These are phyloP conservation scores for Turritis glabra DNA, from an alignment of 345 rosid species.

Conservation along the genomic window DNA sequence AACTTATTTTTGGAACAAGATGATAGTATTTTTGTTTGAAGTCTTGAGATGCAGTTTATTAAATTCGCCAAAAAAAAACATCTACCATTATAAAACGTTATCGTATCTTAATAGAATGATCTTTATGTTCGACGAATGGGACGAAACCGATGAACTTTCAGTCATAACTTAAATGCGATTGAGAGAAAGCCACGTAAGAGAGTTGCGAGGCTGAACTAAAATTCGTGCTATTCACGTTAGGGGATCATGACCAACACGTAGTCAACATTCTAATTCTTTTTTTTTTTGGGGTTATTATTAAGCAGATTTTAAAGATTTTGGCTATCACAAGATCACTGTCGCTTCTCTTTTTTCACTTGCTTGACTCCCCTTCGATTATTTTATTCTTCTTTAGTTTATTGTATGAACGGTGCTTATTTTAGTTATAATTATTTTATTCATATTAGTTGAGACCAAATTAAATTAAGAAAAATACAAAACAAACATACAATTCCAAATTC, in stretches of 20 bases:
- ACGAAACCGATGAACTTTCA: conserved; percentile 1
- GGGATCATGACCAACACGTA: conserved; percentile 35
- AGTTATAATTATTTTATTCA: neutral
- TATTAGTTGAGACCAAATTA: conserved; percentile 13
- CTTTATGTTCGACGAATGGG: conserved; percentile 17
- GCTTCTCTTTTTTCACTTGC: conserved; percentile 30
- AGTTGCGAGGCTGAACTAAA: neutral
- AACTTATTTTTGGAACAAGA: neutral
- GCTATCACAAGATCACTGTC: conserved; percentile 20
- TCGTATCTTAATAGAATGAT: neutral
- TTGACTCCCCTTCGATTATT: conserved; percentile 2
- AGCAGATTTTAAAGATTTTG: neutral
- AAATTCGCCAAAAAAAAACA: neutral
- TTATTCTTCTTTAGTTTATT: neutral
- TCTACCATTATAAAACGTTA: neutral
- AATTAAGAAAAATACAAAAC: neutral
- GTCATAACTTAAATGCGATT: conserved; percentile 1
- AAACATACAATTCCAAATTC: neutral
- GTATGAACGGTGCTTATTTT: conserved; percentile 20
- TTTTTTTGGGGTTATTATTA: neutral
- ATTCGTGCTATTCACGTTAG: conserved; percentile 36
- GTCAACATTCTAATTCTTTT: neutral
- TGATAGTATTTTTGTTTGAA: neutral
- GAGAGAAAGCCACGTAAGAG: conserved; percentile 23
- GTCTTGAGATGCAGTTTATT: neutral